Evolutionary conservation across 2,329 filamentous ascomycete genomes (phyloP).

Genomic region (Diaporthe sp.): DNA sequence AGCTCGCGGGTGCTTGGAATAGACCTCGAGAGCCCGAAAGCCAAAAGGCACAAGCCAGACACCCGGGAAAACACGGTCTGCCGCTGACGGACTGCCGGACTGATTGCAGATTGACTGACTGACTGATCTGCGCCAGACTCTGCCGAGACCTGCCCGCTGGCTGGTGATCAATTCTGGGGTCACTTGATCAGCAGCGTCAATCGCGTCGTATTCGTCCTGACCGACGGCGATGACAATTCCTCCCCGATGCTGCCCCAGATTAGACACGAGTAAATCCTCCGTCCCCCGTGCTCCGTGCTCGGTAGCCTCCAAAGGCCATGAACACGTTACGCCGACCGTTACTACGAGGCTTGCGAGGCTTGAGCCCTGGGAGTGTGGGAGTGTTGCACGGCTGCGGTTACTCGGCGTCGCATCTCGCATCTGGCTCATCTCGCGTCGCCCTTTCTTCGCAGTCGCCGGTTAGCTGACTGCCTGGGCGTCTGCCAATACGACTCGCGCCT

Average conservation of each 20-base stretch:
- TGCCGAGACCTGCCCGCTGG: constrained; percentile 25
- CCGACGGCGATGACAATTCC: constrained; percentile 31
- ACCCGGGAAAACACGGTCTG: not conserved
- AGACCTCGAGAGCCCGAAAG: not conserved
- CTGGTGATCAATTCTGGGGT: constrained; percentile 32
- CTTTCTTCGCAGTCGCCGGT: constrained; percentile 19
- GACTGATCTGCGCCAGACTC: constrained; percentile 2
- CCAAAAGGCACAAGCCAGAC: not conserved
- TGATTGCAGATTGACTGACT: not conserved
- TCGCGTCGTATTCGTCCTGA: constrained; percentile 31
- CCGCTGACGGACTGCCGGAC: not conserved
- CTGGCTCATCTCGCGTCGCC: constrained; percentile 30
- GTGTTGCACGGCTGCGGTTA: constrained; percentile 18
- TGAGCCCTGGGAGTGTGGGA: not conserved
- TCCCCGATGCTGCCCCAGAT: constrained; percentile 9
- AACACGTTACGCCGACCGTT: constrained; percentile 27
- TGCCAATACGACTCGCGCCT: constrained; percentile 26
- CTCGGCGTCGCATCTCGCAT: constrained; percentile 29
- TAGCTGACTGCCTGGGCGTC: constrained; percentile 21
- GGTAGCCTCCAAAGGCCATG: not conserved
- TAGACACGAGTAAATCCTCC: constrained; percentile 12
- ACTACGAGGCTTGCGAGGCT: constrained; percentile 20
- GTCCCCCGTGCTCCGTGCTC: not conserved
- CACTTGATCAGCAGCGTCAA: constrained; percentile 29
- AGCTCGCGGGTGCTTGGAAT: constrained; percentile 1